Conservation (phyloP, 495 filamentous ascomycete genomes). For the Podospora pseudoanserina region DNA sequence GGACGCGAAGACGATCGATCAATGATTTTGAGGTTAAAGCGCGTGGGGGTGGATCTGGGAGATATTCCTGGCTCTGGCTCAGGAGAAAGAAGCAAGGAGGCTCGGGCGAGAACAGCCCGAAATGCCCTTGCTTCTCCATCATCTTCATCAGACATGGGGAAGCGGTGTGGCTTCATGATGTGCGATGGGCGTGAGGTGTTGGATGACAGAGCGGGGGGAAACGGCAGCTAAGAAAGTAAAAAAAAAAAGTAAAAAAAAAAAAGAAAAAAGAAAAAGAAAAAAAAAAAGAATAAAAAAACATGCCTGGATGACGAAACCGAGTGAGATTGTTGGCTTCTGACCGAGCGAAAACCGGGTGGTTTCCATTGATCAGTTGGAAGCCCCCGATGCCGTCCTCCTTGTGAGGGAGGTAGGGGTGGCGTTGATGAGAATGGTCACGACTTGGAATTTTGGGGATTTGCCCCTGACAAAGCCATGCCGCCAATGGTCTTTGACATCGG, state of each 20-base stretch:
- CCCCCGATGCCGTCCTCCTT: background rate
- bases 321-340: background rate
- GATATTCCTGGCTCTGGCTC: background rate
- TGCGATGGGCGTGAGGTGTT: background rate
- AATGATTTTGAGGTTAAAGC: background rate
- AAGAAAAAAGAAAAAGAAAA: too few relatives aligned
- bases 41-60: background rate
- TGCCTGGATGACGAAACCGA: background rate
- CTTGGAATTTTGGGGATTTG: background rate
- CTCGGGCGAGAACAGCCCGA: background rate
- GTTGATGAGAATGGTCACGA: background rate
- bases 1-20: background rate
- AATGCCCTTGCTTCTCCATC: background rate
- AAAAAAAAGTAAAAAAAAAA: background rate
- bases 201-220: background rate
- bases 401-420: background rate
- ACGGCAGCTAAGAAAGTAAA: background rate
- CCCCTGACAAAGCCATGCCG: background rate
- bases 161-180: background rate
- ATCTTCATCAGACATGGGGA: background rate
- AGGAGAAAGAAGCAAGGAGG: background rate
- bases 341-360: background rate
- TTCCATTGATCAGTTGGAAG: background rate
- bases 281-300: background rate
- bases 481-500: background rate